Evolutionary conservation across 345 rosid genomes (phyloP).

Genomic region (Barbarea vulgaris): DNA sequence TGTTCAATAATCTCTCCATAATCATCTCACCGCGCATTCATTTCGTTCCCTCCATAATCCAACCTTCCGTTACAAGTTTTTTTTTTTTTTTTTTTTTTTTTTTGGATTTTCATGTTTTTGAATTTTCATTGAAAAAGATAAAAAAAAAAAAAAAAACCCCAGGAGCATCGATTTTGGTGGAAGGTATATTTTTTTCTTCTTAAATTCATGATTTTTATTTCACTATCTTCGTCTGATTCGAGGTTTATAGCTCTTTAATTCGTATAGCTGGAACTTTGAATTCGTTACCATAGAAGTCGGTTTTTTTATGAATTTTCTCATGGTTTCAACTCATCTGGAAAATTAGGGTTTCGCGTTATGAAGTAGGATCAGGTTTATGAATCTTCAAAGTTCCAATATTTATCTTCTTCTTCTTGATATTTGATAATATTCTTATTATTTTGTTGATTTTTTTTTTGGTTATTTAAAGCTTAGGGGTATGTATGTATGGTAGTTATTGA

Average conservation of each 20-base stretch:
- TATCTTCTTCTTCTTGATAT: background rate
- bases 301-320: background rate
- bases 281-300: background rate
- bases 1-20: conserved; percentile 8
- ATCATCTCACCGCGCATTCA: conserved; percentile 32
- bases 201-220: background rate
- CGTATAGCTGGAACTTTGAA: conserved; percentile 8
- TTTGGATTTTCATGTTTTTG: conserved; percentile 23
- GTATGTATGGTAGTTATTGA: background rate
- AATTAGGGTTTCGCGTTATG: conserved; percentile 27
- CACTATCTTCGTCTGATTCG: conserved; percentile 16
- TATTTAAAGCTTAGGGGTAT: background rate
- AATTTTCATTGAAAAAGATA: background rate
- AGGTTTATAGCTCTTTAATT: background rate
- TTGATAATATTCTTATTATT: background rate
- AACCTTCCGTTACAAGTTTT: conserved; percentile 42
- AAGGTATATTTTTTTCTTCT: conserved; percentile 18
- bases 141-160: background rate
- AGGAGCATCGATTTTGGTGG: conserved; percentile 28
- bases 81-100: background rate
- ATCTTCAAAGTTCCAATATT: conserved; percentile 7
- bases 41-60: conserved; percentile 41
- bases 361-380: background rate
- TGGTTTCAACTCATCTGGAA: conserved; percentile 5
- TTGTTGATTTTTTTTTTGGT: background rate